A percentile compares a stretch with the other conserved stretches of the same genome.
These are phyloP conservation scores for Dacryopinax primogenitus DNA, from an alignment of 768 basidiomycete species.

Conservation along the genomic window DNA sequence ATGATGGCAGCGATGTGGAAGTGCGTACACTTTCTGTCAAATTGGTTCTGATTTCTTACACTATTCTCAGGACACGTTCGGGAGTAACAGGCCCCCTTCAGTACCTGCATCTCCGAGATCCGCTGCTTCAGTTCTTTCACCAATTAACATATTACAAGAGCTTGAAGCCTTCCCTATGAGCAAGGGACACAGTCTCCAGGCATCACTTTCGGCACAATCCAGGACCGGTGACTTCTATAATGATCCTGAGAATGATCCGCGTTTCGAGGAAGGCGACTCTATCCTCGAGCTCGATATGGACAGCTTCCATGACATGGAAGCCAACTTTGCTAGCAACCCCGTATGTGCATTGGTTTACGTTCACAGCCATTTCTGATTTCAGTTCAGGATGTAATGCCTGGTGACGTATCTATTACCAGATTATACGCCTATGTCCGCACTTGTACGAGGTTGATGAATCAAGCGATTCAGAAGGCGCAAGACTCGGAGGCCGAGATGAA, in stretches of 20 bases:
- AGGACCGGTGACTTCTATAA: not conserved
- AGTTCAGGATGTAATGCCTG: not conserved
- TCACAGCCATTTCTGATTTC: not conserved
- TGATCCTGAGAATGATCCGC: not conserved
- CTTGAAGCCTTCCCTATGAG: not conserved
- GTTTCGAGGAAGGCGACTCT: not conserved
- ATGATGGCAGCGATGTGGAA: not conserved
- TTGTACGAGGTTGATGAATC: not conserved
- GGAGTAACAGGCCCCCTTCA: not conserved
- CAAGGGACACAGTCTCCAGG: not conserved
- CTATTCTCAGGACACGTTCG: not conserved
- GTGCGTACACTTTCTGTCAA: not conserved
- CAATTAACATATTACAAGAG: not conserved
- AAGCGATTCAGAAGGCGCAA: not conserved
- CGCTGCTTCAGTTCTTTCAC: not conserved
- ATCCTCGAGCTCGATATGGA: not conserved
- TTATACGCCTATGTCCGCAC: not conserved
- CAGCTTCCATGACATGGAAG: constrained; percentile 7
- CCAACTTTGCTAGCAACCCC: not conserved
- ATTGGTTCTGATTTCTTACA: not conserved
- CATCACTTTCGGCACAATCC: not conserved
- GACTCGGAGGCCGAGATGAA: constrained; percentile 2
- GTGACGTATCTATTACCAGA: not conserved
- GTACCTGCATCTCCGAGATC: not conserved
- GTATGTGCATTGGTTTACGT: not conserved